A percentile compares a stretch with the other conserved stretches of the same genome.
Evolutionary conservation across 805 yeast genomes (phyloP).

Genomic region (Kluyveromyces lactis): DNA sequence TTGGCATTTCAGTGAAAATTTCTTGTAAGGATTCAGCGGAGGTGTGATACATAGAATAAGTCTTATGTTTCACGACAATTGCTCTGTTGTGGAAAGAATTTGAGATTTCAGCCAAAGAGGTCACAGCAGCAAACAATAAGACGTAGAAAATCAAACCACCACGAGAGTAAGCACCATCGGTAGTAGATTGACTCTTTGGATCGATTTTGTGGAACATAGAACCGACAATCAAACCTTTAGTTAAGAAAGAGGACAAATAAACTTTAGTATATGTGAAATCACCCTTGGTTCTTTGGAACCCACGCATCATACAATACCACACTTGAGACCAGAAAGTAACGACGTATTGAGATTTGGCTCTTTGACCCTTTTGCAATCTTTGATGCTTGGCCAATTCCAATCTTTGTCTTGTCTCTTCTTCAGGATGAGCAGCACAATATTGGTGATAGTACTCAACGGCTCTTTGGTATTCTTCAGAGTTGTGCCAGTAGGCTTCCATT

Average conservation of each 20-base stretch:
- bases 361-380: slow-evolving; percentile 35
- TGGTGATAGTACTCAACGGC: slow-evolving; percentile 32
- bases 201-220: slow-evolving; percentile 48
- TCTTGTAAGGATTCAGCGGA: slow-evolving; percentile 57
- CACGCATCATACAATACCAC: slow-evolving; percentile 44
- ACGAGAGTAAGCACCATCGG: slow-evolving; percentile 52
- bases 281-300: slow-evolving; percentile 45
- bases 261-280: slow-evolving; percentile 48
- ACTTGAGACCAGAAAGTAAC: slow-evolving; percentile 43
- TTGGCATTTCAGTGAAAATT: slow-evolving; percentile 49
- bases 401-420: slow-evolving; percentile 33
- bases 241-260: slow-evolving; percentile 42
- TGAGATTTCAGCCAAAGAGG: slow-evolving; percentile 55
- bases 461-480: slow-evolving; percentile 44
- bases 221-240: slow-evolving; percentile 52
- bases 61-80: slow-evolving; percentile 55
- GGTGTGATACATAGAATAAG: slow-evolving; percentile 54
- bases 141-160: slow-evolving; percentile 58
- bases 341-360: slow-evolving; percentile 34
- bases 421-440: slow-evolving; percentile 35
- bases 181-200: slow-evolving; percentile 30
- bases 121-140: slow-evolving; percentile 49
- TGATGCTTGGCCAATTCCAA: slow-evolving; percentile 35
- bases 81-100: slow-evolving; percentile 52
- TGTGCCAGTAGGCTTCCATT: slow-evolving; percentile 52